Percentiles rank a stretch among this genome's conserved stretches.
These are phyloP conservation scores for Boletus hoseneyae DNA, from an alignment of 1,284 basidiomycete genomes.

Conservation along the genomic window DNA sequence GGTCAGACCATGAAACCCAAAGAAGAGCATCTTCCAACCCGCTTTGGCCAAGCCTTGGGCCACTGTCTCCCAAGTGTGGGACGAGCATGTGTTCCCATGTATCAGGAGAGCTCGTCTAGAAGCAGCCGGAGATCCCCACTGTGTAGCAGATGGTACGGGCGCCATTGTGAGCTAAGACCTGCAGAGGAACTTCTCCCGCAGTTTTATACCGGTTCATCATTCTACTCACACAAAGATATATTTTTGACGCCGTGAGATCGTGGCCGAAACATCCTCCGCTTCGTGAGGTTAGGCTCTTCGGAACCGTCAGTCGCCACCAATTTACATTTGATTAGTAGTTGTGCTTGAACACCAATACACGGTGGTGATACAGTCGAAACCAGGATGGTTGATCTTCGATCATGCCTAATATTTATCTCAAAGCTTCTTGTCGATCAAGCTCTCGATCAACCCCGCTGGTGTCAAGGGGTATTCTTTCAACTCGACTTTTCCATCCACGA, in stretches of 20 bases:
- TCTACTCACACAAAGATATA: not conserved
- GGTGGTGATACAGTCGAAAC: not conserved
- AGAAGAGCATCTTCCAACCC: no score
- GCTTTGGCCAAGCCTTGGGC: no score
- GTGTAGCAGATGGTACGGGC: slow-evolving; percentile 18
- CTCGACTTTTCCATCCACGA: slow-evolving; percentile 61
- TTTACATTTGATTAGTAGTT: no score
- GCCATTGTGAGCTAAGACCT: slow-evolving; percentile 9
- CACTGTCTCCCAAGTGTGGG: slow-evolving; percentile 15
- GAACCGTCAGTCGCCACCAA: no score
- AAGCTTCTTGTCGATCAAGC: slow-evolving; percentile 71
- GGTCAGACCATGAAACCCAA: no score
- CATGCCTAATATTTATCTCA: slow-evolving; percentile 25
- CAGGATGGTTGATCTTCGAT: not conserved
- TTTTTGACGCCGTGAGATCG: slow-evolving; percentile 11
- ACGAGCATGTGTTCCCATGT: slow-evolving; percentile 14
- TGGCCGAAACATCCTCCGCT: no score
- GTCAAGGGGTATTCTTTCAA: slow-evolving; percentile 77
- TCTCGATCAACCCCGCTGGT: slow-evolving; percentile 69
- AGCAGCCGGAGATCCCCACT: slow-evolving; percentile 11
- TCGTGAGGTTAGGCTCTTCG: no score
- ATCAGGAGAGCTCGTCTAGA: no score
- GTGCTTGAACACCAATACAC: no score
- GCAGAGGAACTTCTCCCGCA: no score
- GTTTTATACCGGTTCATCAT: no score